A percentile compares a stretch with the other conserved stretches of the same genome.
These are phyloP conservation scores for Aspergillus amoenus DNA, from an alignment of 2,329 filamentous ascomycete species.

Conservation along the genomic window DNA sequence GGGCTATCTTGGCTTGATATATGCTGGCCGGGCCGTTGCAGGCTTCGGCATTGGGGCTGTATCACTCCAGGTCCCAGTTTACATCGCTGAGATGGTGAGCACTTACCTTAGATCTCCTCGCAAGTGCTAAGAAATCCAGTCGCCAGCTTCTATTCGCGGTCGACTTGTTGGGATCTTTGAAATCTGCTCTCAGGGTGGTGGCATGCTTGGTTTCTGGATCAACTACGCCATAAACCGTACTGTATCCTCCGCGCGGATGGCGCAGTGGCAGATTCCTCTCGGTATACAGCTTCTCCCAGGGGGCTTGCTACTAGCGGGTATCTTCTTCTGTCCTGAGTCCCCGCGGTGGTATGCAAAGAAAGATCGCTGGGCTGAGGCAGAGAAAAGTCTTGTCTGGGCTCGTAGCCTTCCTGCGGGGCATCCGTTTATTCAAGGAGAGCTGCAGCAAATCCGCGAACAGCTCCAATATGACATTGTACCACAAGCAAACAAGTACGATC, in stretches of 20 bases:
- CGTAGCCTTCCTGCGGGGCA: conserved; percentile 53
- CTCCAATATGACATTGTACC: background rate
- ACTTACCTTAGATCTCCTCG: conserved; percentile 47
- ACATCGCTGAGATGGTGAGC: conserved; percentile 7
- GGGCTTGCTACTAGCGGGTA: conserved; percentile 56
- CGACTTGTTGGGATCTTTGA: conserved; percentile 60
- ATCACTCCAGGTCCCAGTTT: conserved; percentile 10
- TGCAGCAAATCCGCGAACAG: conserved; percentile 4
- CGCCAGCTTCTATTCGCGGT: conserved; percentile 57
- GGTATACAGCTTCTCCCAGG: conserved; percentile 53
- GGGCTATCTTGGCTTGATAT: conserved; percentile 6
- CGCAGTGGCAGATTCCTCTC: conserved; percentile 60
- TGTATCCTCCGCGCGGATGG: conserved; percentile 36
- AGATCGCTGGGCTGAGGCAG: conserved; percentile 64
- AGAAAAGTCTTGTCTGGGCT: conserved; percentile 53
- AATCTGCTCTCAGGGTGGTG: conserved; percentile 50
- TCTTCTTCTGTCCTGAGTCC: conserved; percentile 61
- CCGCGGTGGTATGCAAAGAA: conserved; percentile 65
- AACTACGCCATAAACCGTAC: conserved; percentile 49
- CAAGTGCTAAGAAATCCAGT: conserved; percentile 37
- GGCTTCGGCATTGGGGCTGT: conserved; percentile 12
- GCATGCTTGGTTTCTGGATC: conserved; percentile 48
- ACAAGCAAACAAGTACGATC: background rate
- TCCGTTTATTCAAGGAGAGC: conserved; percentile 45
- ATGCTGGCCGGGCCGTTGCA: conserved; percentile 6